phyloP scores from a whole-genome alignment of 768 basidiomycete genomes.

The Auriscalpium orientale region DNA sequence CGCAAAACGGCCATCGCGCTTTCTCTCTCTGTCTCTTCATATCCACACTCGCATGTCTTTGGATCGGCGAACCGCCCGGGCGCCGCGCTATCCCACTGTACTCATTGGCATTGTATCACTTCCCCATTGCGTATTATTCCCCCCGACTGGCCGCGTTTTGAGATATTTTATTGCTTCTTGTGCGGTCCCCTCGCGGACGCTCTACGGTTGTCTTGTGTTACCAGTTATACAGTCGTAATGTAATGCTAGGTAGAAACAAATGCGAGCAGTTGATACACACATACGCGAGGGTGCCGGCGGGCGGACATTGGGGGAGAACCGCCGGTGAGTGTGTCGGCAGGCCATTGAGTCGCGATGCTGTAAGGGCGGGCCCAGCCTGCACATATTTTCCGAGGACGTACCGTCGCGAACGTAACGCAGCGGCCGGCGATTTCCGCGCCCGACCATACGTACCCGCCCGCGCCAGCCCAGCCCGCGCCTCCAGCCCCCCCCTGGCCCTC shows the following conservation, averaged over 20 bases:
- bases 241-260: conserved; percentile 16
- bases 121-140: conserved; percentile 15
- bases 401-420: neutral
- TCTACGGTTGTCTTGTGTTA: conserved; percentile 7
- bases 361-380: neutral
- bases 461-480: too few relatives aligned
- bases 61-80: neutral
- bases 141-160: conserved; percentile 2
- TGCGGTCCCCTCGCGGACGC: conserved; percentile 7
- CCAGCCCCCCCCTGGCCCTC: too few relatives aligned
- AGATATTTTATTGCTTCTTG: conserved; percentile 17
- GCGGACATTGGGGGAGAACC: neutral
- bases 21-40: conserved; percentile 5
- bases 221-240: conserved; percentile 11
- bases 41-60: conserved; percentile 10
- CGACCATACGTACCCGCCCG: too few relatives aligned
- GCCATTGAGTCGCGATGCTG: too few relatives aligned
- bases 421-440: too few relatives aligned
- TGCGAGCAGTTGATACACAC: too few relatives aligned
- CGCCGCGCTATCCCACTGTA: conserved; percentile 15
- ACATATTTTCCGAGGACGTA: neutral
- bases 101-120: conserved; percentile 19
- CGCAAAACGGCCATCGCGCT: conserved; percentile 11
- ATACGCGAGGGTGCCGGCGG: conserved; percentile 8
- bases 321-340: neutral